These are phyloP conservation scores for Ophiostoma pallidulum DNA, from an alignment of 2,329 filamentous ascomycete genomes.

Conservation along the genomic window DNA sequence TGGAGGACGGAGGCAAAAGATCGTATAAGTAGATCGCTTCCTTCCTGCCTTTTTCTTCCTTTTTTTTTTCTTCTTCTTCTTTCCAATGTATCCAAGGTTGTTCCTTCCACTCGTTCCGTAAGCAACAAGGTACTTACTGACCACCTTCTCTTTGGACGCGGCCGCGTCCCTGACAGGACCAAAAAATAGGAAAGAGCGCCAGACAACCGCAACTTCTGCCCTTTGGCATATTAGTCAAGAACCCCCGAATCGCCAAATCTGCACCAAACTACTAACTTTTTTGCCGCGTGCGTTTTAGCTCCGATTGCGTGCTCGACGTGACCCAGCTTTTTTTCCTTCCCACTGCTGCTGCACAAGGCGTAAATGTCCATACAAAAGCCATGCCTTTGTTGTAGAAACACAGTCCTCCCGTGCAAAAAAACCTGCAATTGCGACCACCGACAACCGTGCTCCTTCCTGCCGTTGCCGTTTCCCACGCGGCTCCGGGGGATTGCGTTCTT, in stretches of 20 bases:
- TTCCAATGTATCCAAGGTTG: neutral
- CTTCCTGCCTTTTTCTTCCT: too few species aligned
- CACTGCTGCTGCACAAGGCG: too few species aligned
- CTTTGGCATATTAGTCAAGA: neutral
- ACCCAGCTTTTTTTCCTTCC: constrained; percentile 5
- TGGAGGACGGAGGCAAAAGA: neutral
- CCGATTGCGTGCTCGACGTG: constrained; percentile 19
- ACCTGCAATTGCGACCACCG: too few species aligned
- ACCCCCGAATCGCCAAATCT: neutral
- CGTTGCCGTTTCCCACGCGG: neutral
- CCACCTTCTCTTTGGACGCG: too few species aligned
- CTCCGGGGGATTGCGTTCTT: neutral
- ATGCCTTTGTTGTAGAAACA: too few species aligned
- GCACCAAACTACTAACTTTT: neutral
- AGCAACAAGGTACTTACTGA: constrained; percentile 3
- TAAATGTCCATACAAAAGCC: too few species aligned
- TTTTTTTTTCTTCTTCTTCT: too few species aligned
- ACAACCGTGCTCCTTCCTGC: constrained; percentile 3
- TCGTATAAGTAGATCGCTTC: neutral
- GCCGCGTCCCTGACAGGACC: too few species aligned
- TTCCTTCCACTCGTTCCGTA: neutral
- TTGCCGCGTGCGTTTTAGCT: constrained; percentile 14
- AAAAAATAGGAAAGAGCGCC: constrained; percentile 2
- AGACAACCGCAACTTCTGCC: too few species aligned
- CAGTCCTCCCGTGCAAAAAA: too few species aligned